A percentile compares a stretch with the other conserved stretches of the same genome.
phyloP scores from a whole-genome alignment of 495 filamentous ascomycete species.

The Hyaloscypha hepaticicola region DNA sequence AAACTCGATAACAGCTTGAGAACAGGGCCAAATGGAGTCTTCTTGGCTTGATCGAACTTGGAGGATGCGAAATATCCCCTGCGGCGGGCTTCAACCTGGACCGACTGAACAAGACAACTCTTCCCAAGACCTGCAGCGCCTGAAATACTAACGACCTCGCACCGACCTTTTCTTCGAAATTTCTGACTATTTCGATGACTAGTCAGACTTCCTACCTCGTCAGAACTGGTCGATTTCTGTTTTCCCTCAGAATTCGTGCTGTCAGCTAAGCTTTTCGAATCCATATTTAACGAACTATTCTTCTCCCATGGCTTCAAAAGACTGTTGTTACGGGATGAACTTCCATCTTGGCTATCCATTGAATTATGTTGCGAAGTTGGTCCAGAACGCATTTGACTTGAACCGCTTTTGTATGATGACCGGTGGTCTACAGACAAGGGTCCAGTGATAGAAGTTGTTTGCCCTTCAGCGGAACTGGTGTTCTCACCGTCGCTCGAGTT shows the following conservation, averaged over 20 bases:
- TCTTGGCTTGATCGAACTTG: conserved; percentile 80
- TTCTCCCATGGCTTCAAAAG: conserved; percentile 31
- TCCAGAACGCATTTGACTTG: conserved; percentile 18
- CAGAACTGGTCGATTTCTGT: conserved; percentile 18
- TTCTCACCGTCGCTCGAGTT: conserved; percentile 45
- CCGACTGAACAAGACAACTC: conserved; percentile 75
- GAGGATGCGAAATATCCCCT: conserved; percentile 74
- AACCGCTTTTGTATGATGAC: conserved; percentile 10
- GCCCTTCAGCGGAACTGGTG: conserved; percentile 46
- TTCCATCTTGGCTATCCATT: conserved; percentile 12
- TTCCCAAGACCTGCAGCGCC: conserved; percentile 81
- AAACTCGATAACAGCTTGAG: conserved; percentile 76
- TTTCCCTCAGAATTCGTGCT: conserved; percentile 25
- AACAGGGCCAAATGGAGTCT: conserved; percentile 80
- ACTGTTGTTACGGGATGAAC: conserved; percentile 5
- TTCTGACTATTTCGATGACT: conserved; percentile 44
- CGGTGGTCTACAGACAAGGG: conserved; percentile 2
- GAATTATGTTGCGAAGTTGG: conserved; percentile 28
- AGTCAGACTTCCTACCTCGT: conserved; percentile 28
- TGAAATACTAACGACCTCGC: conserved; percentile 75
- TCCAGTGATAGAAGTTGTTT: conserved; percentile 18
- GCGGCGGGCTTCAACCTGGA: conserved; percentile 69
- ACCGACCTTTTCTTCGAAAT: conserved; percentile 63
- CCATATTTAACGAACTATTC: conserved; percentile 18
- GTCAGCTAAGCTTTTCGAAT: conserved; percentile 24